Percentiles rank a stretch among this genome's conserved stretches.
Conservation (phyloP, 2,329 filamentous ascomycete species). For the Phoma sp. region DNA sequence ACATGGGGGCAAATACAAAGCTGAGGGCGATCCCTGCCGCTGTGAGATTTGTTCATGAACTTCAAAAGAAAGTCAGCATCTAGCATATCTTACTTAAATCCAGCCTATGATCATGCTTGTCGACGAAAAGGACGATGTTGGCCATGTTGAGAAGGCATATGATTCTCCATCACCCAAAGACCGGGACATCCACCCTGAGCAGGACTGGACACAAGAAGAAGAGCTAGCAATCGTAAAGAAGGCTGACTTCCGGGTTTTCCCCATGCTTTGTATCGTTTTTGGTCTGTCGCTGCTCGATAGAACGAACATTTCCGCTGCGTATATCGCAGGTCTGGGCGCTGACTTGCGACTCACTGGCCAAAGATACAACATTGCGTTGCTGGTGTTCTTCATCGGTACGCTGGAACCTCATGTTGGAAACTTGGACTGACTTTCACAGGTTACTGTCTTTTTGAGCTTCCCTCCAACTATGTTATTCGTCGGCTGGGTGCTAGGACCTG, state of each 20-base stretch:
- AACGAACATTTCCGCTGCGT: slow-evolving; percentile 33
- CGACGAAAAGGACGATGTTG: slow-evolving; percentile 21
- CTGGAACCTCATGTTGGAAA: too few relatives aligned
- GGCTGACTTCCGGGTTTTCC: slow-evolving; percentile 41
- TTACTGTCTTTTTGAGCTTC: slow-evolving; percentile 43
- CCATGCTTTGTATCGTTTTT: slow-evolving; percentile 45
- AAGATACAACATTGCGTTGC: slow-evolving; percentile 41
- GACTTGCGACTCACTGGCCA: slow-evolving; percentile 25
- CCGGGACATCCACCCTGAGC: slow-evolving; percentile 15
- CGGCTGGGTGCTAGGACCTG: slow-evolving; percentile 41
- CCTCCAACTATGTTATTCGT: slow-evolving; percentile 42
- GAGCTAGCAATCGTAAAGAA: slow-evolving; percentile 40
- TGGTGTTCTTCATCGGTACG: slow-evolving; percentile 41
- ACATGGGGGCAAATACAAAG: background rate
- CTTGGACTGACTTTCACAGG: slow-evolving; percentile 11
- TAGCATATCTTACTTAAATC: background rate
- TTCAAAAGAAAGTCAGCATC: background rate
- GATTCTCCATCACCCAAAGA: background rate
- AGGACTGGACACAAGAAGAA: slow-evolving; percentile 43
- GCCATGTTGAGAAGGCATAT: slow-evolving; percentile 23
- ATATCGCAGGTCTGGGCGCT: slow-evolving; percentile 28
- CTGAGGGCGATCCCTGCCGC: background rate
- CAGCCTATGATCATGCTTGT: slow-evolving; percentile 1
- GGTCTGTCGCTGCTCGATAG: slow-evolving; percentile 35
- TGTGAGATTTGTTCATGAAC: background rate